These are phyloP conservation scores for Hyphodiscus hymeniophilus DNA, from an alignment of 495 filamentous ascomycete species.

Conservation along the genomic window DNA sequence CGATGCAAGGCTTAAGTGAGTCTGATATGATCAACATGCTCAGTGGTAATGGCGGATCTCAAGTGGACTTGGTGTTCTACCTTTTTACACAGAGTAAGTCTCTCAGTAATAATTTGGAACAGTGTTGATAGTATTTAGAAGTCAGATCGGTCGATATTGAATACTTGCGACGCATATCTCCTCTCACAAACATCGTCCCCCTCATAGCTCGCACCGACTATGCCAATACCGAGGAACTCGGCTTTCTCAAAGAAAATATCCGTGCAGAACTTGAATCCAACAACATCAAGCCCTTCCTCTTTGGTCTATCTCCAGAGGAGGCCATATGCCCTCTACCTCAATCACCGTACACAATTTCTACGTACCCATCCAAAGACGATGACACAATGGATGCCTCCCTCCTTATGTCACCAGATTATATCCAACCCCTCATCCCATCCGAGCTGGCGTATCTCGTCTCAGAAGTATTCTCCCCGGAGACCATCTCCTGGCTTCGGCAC, in stretches of 20 bases:
- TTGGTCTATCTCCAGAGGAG: constrained; percentile 37
- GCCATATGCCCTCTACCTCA: constrained; percentile 19
- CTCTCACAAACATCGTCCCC: constrained; percentile 82
- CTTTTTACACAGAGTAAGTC: constrained; percentile 58
- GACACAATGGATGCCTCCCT: constrained; percentile 94
- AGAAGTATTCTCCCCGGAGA: constrained; percentile 70
- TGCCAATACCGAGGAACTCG: constrained; percentile 51
- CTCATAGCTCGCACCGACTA: constrained; percentile 73
- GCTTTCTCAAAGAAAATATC: constrained; percentile 53
- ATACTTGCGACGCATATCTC: constrained; percentile 63
- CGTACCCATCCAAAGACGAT: constrained; percentile 62
- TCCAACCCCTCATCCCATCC: constrained; percentile 72
- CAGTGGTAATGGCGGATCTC: constrained; percentile 77
- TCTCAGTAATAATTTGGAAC: constrained; percentile 4
- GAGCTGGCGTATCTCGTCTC: constrained; percentile 66
- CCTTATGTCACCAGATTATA: constrained; percentile 89
- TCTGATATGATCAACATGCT: constrained; percentile 72
- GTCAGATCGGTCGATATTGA: constrained; percentile 67
- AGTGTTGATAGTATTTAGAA: constrained; percentile 36
- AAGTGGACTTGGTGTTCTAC: constrained; percentile 86
- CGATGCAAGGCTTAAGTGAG: constrained; percentile 50
- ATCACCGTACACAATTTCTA: constrained; percentile 74
- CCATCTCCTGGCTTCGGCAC: constrained; percentile 80
- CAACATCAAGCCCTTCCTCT: constrained; percentile 58
- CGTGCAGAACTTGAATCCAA: constrained; percentile 48